Base-by-base conservation (phyloP, 352 stramenopile species). In the Phytophthora kernoviae region DNA sequence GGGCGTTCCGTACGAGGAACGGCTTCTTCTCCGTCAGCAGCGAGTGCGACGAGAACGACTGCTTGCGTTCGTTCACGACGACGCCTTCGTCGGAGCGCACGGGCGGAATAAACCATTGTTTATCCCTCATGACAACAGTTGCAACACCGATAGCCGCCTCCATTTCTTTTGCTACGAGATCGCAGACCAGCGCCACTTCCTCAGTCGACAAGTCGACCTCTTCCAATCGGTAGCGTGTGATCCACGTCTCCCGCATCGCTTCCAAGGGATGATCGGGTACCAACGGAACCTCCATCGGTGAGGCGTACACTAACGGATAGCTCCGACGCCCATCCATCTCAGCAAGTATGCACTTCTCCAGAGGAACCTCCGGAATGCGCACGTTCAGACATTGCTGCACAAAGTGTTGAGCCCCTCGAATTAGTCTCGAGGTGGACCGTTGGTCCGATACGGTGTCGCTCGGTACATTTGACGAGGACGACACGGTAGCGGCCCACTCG, bases 301-400 rank as follows among this genome's bases (percentile, higher is more conserved):
- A 52, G 37, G 79, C 65, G 58, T 81, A 87, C 3, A 62, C 54
- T 17, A 85, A 47, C 9, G 67, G 64, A 33, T 88, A 88, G 12
- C 32, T 49, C 5, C 78, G 63, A 11, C 42, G 45, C 12, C 78
- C 75, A 18, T 79, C 63, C 11, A 50, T 46, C 45, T 88, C 78
- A 3, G 78, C 70, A 27, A 88, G 59, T 15, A 70, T 14, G 14
- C 78, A 88, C n/a, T 65, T 46, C 0, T 72, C 50, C 30, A 85
- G 22, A 4, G 70, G 61, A 5, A 79, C 41, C 36, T 88, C 75
- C 0, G 59, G 33, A 12, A 88, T 56, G 0, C 63, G 51, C 17
- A 85, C 69, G 32, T 88, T 73, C 22, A 85, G 73, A 34, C 78
- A 88, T 45, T 85, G 75, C 44, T 88, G 75, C 10, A 83, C 72